Evolutionary conservation across 2,329 filamentous ascomycete genomes (phyloP).

Genomic region (Botrytis squamosa): DNA sequence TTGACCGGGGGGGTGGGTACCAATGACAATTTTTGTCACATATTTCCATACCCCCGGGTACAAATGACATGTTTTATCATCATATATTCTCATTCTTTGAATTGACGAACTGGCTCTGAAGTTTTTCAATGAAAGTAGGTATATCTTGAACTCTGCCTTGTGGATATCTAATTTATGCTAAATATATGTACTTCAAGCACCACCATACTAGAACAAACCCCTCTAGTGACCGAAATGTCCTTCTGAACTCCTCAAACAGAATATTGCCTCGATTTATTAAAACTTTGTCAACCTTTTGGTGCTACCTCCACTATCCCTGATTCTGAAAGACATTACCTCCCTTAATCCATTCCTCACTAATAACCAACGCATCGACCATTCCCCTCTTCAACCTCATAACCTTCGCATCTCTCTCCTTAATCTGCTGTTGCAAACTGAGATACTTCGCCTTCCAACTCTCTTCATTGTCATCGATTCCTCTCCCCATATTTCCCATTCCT

Average conservation of each 20-base stretch:
- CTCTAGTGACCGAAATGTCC: neutral
- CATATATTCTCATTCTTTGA: too few species aligned
- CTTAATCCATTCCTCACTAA: slow-evolving; percentile 18
- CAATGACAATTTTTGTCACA: neutral
- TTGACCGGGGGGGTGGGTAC: neutral
- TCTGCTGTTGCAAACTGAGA: slow-evolving; percentile 56
- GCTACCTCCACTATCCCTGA: neutral
- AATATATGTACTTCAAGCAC: neutral
- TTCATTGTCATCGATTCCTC: slow-evolving; percentile 28
- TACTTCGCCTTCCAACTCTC: slow-evolving; percentile 54
- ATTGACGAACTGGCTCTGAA: neutral
- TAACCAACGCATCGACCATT: slow-evolving; percentile 43
- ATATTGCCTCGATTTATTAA: neutral
- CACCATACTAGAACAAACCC: neutral
- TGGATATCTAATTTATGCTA: neutral
- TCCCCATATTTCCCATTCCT: slow-evolving; percentile 2
- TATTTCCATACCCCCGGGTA: neutral
- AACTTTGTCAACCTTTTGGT: neutral
- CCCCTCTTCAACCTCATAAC: slow-evolving; percentile 46
- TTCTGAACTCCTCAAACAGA: neutral
- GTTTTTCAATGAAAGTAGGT: neutral
- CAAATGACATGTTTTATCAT: neutral
- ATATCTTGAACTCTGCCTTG: neutral
- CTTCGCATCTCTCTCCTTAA: slow-evolving; percentile 58
- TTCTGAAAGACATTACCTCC: neutral